phyloP scores from a whole-genome alignment of 163 green algal species.

The Picocystis sp. region DNA sequence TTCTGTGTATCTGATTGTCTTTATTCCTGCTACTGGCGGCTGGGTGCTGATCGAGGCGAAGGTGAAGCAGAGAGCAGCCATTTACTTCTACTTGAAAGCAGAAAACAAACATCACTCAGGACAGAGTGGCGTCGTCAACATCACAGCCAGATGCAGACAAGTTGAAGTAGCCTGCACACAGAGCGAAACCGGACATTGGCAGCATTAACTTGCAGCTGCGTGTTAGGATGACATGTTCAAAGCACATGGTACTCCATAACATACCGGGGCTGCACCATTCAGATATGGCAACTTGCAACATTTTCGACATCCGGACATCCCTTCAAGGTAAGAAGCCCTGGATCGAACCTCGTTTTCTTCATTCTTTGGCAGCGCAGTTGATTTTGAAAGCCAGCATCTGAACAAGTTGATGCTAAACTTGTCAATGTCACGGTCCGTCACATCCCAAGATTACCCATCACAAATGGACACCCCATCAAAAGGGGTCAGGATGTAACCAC shows the following conservation, averaged over 20 bases:
- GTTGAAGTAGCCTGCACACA: no score
- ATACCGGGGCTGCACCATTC: constrained; percentile 72
- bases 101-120: no score
- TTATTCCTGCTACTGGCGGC: no score
- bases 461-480: constrained; percentile 55
- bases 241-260: constrained; percentile 61
- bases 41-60: no score
- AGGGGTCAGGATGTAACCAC: constrained; percentile 45
- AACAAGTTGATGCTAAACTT: constrained; percentile 32
- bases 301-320: constrained; percentile 20
- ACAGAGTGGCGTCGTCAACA: no score
- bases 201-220: neutral
- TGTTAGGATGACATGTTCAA: constrained; percentile 3
- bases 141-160: no score
- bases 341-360: neutral
- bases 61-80: no score
- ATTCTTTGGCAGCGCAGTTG: neutral
- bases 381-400: neutral
- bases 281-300: constrained; percentile 60
- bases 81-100: no score
- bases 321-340: constrained; percentile 15
- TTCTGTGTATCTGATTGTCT: no score
- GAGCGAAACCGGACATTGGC: no score
- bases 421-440: constrained; percentile 90
- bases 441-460: constrained; percentile 91